phyloP scores from a whole-genome alignment of 78 protist species.

The Dictyostelium intermedium region DNA sequence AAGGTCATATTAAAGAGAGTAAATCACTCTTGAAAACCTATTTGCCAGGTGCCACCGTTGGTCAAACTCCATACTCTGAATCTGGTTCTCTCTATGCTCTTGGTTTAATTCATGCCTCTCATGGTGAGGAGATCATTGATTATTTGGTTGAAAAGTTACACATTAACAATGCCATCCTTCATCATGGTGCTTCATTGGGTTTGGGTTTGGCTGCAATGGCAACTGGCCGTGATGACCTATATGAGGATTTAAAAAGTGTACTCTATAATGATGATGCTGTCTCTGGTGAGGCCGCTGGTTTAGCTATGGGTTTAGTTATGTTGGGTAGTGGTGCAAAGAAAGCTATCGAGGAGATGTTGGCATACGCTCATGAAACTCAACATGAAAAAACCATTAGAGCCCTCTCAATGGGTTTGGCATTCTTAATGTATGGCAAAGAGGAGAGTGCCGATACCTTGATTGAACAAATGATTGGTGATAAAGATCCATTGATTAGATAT shows the following conservation, averaged over 20 bases:
- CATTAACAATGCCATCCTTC: constrained; percentile 83
- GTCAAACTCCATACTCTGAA: constrained; percentile 90
- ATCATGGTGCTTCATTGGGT: constrained; percentile 98
- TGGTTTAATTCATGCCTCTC: constrained; percentile 97
- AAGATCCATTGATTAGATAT: constrained; percentile 87
- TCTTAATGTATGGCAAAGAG: constrained; percentile 93
- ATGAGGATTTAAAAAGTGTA: constrained; percentile 85
- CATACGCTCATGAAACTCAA: constrained; percentile 97
- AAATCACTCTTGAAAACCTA: constrained; percentile 53
- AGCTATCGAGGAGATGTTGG: constrained; percentile 92
- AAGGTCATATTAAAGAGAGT: constrained; percentile 63
- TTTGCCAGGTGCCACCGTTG: constrained; percentile 73
- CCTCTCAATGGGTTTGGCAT: constrained; percentile 92
- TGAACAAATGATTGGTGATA: constrained; percentile 87
- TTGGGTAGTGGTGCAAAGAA: constrained; percentile 89
- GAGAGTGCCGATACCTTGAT: constrained; percentile 87
- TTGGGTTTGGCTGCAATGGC: constrained; percentile 97
- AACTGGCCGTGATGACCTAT: constrained; percentile 78
- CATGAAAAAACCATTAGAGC: constrained; percentile 99
- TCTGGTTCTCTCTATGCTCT: constrained; percentile 99
- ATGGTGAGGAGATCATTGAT: constrained; percentile 86
- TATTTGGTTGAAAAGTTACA: constrained; percentile 76
- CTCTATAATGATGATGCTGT: constrained; percentile 92
- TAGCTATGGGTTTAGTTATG: constrained; percentile 97
- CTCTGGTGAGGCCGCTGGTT: constrained; percentile 98